Evolutionary conservation across 2,329 filamentous ascomycete species (phyloP), one percentile per base, ranked within the genome.

Genomic region (Neofusicoccum ribis): DNA sequence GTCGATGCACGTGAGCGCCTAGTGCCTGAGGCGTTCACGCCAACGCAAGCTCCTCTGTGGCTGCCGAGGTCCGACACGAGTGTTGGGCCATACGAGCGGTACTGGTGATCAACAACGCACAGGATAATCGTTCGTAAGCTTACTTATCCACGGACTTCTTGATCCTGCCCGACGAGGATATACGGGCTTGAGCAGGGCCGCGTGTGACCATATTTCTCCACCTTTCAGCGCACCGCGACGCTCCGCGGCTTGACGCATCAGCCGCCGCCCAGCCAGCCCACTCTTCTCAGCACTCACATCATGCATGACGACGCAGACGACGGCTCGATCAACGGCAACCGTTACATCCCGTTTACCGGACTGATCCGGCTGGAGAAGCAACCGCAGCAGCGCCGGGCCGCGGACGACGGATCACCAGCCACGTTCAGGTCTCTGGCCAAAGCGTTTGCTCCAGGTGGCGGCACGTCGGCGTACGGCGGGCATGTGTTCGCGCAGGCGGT

Each of bases 401-500:
- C 27, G 27, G 27, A 31, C 27, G 27, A 31, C 27, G 27, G 27
- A 31, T 31, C 27, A 31, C 6, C 27, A 7, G 27, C 27, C 27
- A 80, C 77, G 23, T 81, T 74, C 64, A 73, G 77, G 36, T 80
- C 77, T 2, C 76, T 73, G 37, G 75, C 77, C 8, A 75, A 73
- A 60, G 76, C 79, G 0, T 84, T 79, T 67, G 76, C 78, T 11
- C 82, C 83, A 0, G 80, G 77, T 3, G 75, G 73, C 6, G 72
- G 77, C 15, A 75, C 75, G 2, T 75, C 79, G 14, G 80, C 83
- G 0, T 86, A 85, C 72, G 84, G 84, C 12, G 84, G 84, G 1
- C 84, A 87, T 74, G 83, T 86, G 4, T 86, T 82, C 68, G 81
- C 82, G n/a, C 85, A 86, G 72, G 81, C 84, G 37, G 83, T 82